Evolutionary conservation across 768 basidiomycete genomes (phyloP), one percentile per base, ranked within the genome.

Genomic region (Tubosaeta sp.): DNA sequence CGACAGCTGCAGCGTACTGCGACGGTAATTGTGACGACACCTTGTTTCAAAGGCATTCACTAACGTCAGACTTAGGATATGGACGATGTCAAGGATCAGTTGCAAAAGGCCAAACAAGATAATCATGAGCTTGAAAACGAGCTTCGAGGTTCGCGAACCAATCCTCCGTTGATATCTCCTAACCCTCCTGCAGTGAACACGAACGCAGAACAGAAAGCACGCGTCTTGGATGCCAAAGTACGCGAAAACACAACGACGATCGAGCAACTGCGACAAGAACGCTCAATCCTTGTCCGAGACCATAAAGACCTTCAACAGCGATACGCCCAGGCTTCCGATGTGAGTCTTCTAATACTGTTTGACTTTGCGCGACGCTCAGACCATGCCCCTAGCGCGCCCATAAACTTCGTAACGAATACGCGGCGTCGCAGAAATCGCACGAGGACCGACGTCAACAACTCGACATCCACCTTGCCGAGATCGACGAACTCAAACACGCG

Each of bases 251-350:
- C 74, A 0, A 79, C 81, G 52, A 79, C 80, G 3, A 87, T 92
- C 43, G 82, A 89, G 24, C 81, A 86, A 27, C 72, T 94, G 29
- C 80, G 91, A 19, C 79, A 86, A 53, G 91, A 94, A 60, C 85
- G 89, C 4, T 77, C 84, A 25, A 64, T 84, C 43, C 79, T 94
- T 22, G 76, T 75, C 9, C 67, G 71, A 14, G 87, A 92, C 58
- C 82, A 91, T 61, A 87, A 86, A 63, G 76, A 80, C 41, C 75
- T 93, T 27, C 87, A 92, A 61, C 76, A 76, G 19, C 81, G 78
- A 18, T 85, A 84, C 57, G 67, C 79, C 4, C 81, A 87, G 39
- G 74, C 80, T 9, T 78, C 85, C 6, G 83, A 90, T 73, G 90
- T 87, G 55, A 31, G 76, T 64, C 43, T 34, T n/a, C 13, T 31